A percentile compares a stretch with the other conserved stretches of the same genome.
These are phyloP conservation scores for Chlamydomonas sphaeroides DNA, from an alignment of 139 green algal genomes.

Conservation along the genomic window DNA sequence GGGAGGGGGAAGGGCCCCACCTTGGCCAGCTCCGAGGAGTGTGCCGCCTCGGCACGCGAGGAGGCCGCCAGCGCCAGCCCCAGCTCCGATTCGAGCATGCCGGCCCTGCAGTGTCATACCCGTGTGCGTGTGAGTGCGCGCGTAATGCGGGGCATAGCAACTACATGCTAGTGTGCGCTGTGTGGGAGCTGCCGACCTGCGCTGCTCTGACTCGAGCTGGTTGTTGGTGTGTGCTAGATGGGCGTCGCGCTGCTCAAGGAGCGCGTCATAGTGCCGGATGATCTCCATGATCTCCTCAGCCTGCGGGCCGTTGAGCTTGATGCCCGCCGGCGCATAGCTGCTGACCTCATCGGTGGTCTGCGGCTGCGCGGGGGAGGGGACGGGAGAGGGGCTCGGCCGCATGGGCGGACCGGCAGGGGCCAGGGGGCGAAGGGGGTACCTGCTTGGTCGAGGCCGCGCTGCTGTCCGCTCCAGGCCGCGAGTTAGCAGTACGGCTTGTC, in stretches of 20 bases:
- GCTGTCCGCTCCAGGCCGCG: no score
- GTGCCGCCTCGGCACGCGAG: conserved; percentile 42
- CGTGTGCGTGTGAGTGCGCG: no score
- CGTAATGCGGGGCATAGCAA: no score
- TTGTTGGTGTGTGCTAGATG: not conserved
- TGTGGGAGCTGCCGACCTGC: conserved; percentile 12
- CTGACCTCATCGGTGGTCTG: not conserved
- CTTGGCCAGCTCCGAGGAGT: conserved; percentile 47
- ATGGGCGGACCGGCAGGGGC: no score
- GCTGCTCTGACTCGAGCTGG: conserved; percentile 35
- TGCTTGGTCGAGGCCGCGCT: no score
- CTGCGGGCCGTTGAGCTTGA: conserved; percentile 22
- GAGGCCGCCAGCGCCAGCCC: conserved; percentile 40
- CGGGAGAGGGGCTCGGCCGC: no score
- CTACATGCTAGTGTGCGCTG: no score
- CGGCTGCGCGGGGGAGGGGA: no score
- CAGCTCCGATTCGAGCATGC: conserved; percentile 51
- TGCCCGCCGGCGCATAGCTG: conserved; percentile 16
- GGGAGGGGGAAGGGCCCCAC: conserved; percentile 1
- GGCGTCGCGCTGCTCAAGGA: conserved; percentile 12
- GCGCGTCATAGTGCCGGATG: conserved; percentile 24
- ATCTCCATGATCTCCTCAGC: conserved; percentile 14
- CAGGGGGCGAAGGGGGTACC: no score
- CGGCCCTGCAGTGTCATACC: no score
- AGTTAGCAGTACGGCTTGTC: no score